phyloP scores from a whole-genome alignment of 495 filamentous ascomycete species.

The Patellaria atrata region DNA sequence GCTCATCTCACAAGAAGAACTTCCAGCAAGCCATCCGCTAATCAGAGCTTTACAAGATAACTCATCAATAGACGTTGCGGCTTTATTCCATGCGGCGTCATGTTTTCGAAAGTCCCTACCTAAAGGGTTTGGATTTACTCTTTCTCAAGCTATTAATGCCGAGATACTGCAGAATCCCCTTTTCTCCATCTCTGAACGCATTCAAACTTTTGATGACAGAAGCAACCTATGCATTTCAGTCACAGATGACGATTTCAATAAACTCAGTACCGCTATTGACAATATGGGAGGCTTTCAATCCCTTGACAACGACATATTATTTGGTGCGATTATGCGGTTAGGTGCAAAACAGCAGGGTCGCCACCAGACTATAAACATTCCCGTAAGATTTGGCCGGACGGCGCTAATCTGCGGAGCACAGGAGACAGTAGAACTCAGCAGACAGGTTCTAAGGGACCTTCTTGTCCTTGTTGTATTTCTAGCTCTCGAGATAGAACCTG shows the following conservation, averaged over 20 bases:
- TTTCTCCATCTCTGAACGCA: constrained; percentile 49
- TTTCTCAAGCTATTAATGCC: constrained; percentile 17
- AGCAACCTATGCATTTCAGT: constrained; percentile 59
- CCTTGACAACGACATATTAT: constrained; percentile 39
- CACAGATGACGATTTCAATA: constrained; percentile 51
- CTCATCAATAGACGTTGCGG: constrained; percentile 5
- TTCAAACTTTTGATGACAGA: constrained; percentile 56
- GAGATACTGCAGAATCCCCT: constrained; percentile 59
- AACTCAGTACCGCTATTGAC: constrained; percentile 28
- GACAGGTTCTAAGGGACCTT: constrained; percentile 62
- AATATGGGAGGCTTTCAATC: constrained; percentile 41
- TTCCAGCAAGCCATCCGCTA: constrained; percentile 4
- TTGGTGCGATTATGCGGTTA: constrained; percentile 30
- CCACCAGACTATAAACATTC: constrained; percentile 28
- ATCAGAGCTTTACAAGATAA: constrained; percentile 2
- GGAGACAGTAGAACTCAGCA: constrained; percentile 57
- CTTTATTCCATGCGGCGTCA: constrained; percentile 12
- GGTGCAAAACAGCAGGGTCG: constrained; percentile 21
- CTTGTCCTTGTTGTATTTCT: constrained; percentile 71
- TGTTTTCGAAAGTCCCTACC: constrained; percentile 10
- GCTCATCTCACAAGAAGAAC: constrained; percentile 4
- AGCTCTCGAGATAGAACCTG: constrained; percentile 57
- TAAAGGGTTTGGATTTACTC: constrained; percentile 5
- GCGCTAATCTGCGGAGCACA: constrained; percentile 59
- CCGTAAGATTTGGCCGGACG: constrained; percentile 46